Conservation (phyloP, 257 asterid species). For the Coffea eugenioides region DNA sequence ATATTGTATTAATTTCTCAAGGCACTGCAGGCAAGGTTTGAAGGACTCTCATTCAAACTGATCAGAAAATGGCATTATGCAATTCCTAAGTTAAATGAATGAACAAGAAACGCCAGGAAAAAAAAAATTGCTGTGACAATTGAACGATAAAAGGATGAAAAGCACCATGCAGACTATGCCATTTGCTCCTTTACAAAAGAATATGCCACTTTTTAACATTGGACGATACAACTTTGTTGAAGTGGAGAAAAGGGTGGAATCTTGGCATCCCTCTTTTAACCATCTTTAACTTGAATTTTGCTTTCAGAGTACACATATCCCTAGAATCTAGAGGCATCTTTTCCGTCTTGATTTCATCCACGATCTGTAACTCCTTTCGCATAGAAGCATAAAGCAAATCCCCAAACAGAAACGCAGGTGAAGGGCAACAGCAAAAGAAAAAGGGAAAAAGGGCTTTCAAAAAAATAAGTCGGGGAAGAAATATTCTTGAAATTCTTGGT, state of each 20-base stretch:
- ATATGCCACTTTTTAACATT: conserved; percentile 27
- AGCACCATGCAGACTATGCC: not conserved
- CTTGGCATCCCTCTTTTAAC: conserved; percentile 14
- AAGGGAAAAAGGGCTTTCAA: conserved; percentile 20
- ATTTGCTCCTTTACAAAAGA: conserved; percentile 26
- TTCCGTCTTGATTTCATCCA: conserved; percentile 17
- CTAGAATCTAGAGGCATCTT: conserved; percentile 7
- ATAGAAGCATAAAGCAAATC: conserved; percentile 25
- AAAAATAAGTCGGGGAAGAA: not conserved
- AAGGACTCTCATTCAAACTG: not conserved
- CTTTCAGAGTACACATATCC: conserved; percentile 12
- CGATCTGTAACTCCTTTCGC: conserved; percentile 12
- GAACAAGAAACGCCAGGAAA: not conserved
- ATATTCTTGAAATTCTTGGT: conserved; percentile 1
- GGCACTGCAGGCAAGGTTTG: not conserved
- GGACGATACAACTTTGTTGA: conserved; percentile 21
- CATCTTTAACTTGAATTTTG: conserved; percentile 4
- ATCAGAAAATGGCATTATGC: not conserved
- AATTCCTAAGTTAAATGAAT: not conserved
- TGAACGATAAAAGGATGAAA: not conserved
- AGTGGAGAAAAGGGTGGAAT: conserved; percentile 37
- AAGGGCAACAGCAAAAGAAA: conserved; percentile 31
- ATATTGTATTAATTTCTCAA: too few species aligned
- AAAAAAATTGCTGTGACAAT: not conserved
- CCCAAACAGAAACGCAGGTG: conserved; percentile 28